A percentile compares a stretch with the other conserved stretches of the same genome.
These are phyloP conservation scores for Eucalyptus tenuipes DNA, from an alignment of 345 rosid species.

Conservation along the genomic window DNA sequence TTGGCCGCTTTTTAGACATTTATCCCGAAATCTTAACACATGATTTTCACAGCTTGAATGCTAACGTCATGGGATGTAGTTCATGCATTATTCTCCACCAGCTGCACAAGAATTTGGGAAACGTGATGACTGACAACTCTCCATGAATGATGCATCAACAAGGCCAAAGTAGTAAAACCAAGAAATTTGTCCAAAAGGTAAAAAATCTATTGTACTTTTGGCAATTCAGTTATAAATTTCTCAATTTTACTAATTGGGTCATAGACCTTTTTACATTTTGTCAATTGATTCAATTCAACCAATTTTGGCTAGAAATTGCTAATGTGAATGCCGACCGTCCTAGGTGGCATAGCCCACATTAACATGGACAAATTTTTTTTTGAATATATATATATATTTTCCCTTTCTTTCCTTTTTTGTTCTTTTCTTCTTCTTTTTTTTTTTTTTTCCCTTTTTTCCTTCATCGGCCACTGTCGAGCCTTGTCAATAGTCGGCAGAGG, in stretches of 20 bases:
- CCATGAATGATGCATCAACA: background rate
- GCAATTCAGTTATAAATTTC: accelerated
- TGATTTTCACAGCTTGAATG: background rate
- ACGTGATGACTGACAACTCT: too few species aligned
- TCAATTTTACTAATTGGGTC: too few species aligned
- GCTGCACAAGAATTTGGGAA: background rate
- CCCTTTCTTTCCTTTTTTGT: too few species aligned
- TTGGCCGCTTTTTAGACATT: background rate
- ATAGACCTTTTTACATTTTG: background rate
- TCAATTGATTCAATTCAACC: too few species aligned
- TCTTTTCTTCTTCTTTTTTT: too few species aligned
- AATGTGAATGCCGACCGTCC: accelerated
- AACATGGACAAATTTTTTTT: too few species aligned
- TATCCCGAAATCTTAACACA: background rate
- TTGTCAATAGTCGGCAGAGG: too few species aligned
- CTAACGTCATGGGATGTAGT: background rate
- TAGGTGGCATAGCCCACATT: background rate
- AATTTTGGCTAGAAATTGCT: background rate
- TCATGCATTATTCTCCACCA: background rate
- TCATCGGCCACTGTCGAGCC: background rate
- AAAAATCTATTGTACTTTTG: too few species aligned
- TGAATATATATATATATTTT: too few species aligned
- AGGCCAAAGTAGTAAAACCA: background rate
- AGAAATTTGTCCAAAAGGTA: too few species aligned
- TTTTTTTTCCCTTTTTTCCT: background rate